phyloP scores from a whole-genome alignment of 2,329 filamentous ascomycete species.

The Paraconiothyrium sp. region DNA sequence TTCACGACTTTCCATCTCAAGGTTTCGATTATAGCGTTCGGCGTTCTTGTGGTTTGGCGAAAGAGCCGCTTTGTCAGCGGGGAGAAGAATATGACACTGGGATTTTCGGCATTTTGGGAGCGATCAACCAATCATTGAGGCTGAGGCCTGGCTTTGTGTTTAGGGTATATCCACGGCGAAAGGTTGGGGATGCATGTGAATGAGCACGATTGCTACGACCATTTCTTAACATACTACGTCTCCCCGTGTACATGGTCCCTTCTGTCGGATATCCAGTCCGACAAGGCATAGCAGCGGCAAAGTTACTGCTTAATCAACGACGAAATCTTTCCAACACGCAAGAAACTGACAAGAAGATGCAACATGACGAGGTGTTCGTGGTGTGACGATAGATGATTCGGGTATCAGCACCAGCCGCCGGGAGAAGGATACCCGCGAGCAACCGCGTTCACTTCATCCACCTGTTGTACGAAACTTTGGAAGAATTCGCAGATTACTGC shows the following conservation, averaged over 20 bases:
- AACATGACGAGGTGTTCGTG: no score
- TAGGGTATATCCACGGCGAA: constrained; percentile 14
- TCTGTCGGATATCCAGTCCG: constrained; percentile 13
- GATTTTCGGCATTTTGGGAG: constrained; percentile 11
- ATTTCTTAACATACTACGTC: constrained; percentile 8
- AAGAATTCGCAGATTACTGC: not conserved
- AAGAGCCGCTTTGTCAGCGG: constrained; percentile 21
- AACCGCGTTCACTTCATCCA: not conserved
- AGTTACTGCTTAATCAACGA: constrained; percentile 1
- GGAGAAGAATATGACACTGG: constrained; percentile 5
- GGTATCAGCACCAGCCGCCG: not conserved
- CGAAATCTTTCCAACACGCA: not conserved
- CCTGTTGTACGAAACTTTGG: not conserved
- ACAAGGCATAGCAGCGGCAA: constrained; percentile 10
- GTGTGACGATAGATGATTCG: no score
- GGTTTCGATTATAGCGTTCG: constrained; percentile 29
- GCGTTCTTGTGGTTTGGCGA: constrained; percentile 25
- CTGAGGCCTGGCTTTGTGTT: constrained; percentile 7
- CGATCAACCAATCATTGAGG: not conserved
- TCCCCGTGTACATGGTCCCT: constrained; percentile 20
- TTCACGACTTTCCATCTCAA: constrained; percentile 14
- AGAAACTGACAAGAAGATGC: no score
- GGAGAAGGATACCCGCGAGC: not conserved
- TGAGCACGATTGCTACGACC: constrained; percentile 25
- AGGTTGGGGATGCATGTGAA: constrained; percentile 20